Base-by-base conservation (phyloP, 768 basidiomycete species). In the Boletus barrowsii region DNA sequence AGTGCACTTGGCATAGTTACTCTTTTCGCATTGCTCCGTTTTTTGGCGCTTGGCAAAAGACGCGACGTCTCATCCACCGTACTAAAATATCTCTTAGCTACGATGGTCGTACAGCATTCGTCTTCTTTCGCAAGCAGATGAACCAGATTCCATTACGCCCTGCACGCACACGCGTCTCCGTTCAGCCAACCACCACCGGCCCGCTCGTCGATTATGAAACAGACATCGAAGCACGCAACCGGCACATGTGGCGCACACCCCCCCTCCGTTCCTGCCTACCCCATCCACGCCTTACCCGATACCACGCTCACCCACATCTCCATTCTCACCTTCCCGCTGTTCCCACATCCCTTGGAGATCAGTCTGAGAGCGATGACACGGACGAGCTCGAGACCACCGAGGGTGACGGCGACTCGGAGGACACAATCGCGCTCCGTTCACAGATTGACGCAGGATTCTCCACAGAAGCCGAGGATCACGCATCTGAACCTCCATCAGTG, bases 71-170 rank as follows among this genome's bases (percentile, higher is more conserved):
- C 36, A 37, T 17, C 36, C 2, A 37, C 15, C 6, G 1, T 22
- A 6, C 14, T 39, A 7, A 49, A 20, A n/a, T 6, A 0, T 17
- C 13, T 9, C 14, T 53, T 52, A 91, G 91, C 72, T 97, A 30
- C 87, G 95, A 15, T 98, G 96, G 90, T 94, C 90, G 50, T 92
- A 89, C 68, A 94, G 94, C n/a, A 87, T 97, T n/a, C 81, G 79
- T 47, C 76, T 96, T 0, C 78, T 97, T 9, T 80, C 89, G 0
- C 82, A 81, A 53, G 87, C 36, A 3, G 49, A 62, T 15, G 57
- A 63, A 10, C 49, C 51, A 17, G 59, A 61, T 3, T 1, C 53
- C 14, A 18, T 45, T 36, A 10, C 22, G 5, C 39, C 57, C 52
- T 3, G 9, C 22, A 5, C 48, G 30, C 4, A 8, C 40, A 5